Conservation (phyloP, 2,329 filamentous ascomycete genomes). For the Harringtonia lauricola region DNA sequence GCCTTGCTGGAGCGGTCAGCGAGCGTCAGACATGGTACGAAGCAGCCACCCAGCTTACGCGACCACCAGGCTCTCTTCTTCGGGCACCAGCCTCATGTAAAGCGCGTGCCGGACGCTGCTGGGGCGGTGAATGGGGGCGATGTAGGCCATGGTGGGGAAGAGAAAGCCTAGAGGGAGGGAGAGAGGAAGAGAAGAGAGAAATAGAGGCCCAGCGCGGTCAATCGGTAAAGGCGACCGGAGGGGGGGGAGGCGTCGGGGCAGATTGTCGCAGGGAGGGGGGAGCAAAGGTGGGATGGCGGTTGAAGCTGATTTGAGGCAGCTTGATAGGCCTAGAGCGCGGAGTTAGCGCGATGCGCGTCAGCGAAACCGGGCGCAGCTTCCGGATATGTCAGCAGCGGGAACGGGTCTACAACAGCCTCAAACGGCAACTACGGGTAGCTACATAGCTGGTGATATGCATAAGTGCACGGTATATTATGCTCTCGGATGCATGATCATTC, state of each 20-base stretch:
- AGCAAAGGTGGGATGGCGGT: slow-evolving; percentile 4
- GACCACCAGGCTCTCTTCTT: slow-evolving; percentile 74
- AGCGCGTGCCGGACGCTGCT: slow-evolving; percentile 87
- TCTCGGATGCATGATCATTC: too few relatives aligned
- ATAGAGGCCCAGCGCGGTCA: too few relatives aligned
- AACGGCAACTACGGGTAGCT: too few relatives aligned
- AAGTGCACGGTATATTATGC: too few relatives aligned
- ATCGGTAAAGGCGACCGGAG: too few relatives aligned
- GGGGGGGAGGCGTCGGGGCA: too few relatives aligned
- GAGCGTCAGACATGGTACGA: slow-evolving; percentile 4
- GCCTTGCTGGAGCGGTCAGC: slow-evolving; percentile 52
- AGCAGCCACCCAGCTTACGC: slow-evolving; percentile 51
- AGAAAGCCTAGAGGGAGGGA: not conserved
- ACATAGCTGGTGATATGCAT: too few relatives aligned
- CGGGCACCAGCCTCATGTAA: slow-evolving; percentile 63
- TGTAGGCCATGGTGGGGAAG: slow-evolving; percentile 63
- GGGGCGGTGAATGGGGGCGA: slow-evolving; percentile 85
- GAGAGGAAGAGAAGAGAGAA: not conserved
- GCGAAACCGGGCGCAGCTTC: too few relatives aligned
- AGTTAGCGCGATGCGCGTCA: too few relatives aligned
- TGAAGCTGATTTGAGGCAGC: slow-evolving; percentile 45
- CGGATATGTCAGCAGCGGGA: too few relatives aligned
- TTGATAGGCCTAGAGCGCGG: slow-evolving; percentile 24
- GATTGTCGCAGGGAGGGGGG: too few relatives aligned
- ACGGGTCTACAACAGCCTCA: too few relatives aligned